Percentiles rank a stretch among this genome's conserved stretches.
Evolutionary conservation across 148 eudicot genomes (phyloP).

Genomic region (Chenopodium berlandieri): DNA sequence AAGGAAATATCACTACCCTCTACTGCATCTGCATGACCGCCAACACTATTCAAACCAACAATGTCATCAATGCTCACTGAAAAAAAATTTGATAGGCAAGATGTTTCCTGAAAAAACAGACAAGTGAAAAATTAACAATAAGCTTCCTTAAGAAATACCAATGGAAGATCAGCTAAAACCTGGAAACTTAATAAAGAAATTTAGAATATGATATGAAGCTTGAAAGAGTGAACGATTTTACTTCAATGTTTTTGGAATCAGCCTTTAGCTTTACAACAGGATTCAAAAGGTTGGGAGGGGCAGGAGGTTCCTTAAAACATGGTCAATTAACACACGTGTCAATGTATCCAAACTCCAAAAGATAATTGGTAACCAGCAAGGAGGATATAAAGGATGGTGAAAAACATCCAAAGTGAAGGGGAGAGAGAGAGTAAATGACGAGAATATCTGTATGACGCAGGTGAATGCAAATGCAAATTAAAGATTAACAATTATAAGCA

Average conservation of each 20-base stretch:
- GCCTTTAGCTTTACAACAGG: neutral
- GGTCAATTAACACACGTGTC: neutral
- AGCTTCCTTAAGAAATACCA: neutral
- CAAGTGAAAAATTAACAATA: constrained; percentile 19
- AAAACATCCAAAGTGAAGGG: neutral
- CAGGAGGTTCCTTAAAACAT: neutral
- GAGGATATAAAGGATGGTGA: neutral
- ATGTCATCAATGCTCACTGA: constrained; percentile 36
- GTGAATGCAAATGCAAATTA: neutral
- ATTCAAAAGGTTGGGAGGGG: neutral
- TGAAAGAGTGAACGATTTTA: neutral
- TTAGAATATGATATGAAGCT: neutral
- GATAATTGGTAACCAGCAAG: neutral
- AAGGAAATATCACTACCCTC: constrained; percentile 46
- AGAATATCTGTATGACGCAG: neutral
- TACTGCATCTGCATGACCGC: constrained; percentile 36
- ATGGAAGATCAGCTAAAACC: neutral
- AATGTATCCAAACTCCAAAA: no score
- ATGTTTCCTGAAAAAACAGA: constrained; percentile 51
- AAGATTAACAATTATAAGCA: neutral
- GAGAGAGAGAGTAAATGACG: neutral
- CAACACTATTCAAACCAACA: constrained; percentile 32
- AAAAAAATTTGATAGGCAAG: constrained; percentile 33
- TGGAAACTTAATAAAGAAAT: neutral
- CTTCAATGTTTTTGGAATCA: neutral